phyloP scores from a whole-genome alignment of 192 early-diverging fungal species.

The Allomyces macrogynus region DNA sequence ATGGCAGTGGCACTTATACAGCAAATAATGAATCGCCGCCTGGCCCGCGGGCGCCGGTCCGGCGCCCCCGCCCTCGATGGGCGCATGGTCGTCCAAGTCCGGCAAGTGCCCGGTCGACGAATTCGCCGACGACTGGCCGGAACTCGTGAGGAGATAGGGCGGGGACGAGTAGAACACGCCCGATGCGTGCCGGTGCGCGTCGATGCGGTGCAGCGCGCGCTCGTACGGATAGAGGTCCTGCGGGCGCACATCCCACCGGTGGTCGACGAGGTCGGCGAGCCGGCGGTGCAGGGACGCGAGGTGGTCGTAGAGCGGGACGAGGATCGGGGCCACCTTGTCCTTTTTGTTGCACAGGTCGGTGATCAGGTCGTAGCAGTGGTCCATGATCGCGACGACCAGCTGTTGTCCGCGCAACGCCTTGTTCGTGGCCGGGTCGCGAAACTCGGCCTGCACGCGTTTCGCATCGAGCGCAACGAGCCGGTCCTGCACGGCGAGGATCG shows the following conservation, averaged over 20 bases:
- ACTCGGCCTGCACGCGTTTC: not conserved
- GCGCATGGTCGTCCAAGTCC: no score
- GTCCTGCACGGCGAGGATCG: not conserved
- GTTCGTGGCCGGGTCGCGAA: not conserved
- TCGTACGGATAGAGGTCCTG: not conserved
- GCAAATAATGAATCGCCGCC: not conserved
- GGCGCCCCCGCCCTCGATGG: not conserved
- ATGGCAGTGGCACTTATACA: not conserved
- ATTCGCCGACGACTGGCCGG: no score
- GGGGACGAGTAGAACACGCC: not conserved
- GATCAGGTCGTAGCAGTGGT: not conserved
- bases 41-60: not conserved
- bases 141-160: not conserved
- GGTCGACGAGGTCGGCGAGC: not conserved
- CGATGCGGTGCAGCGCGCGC: not conserved
- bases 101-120: no score
- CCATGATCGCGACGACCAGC: not conserved
- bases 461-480: not conserved
- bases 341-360: constrained; percentile 1
- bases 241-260: not conserved
- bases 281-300: not conserved
- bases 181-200: not conserved
- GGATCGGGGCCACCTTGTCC: not conserved
- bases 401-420: not conserved
- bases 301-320: not conserved